Conservation (phyloP, 2,329 filamentous ascomycete genomes). For the Dactylonectria macrodidyma region DNA sequence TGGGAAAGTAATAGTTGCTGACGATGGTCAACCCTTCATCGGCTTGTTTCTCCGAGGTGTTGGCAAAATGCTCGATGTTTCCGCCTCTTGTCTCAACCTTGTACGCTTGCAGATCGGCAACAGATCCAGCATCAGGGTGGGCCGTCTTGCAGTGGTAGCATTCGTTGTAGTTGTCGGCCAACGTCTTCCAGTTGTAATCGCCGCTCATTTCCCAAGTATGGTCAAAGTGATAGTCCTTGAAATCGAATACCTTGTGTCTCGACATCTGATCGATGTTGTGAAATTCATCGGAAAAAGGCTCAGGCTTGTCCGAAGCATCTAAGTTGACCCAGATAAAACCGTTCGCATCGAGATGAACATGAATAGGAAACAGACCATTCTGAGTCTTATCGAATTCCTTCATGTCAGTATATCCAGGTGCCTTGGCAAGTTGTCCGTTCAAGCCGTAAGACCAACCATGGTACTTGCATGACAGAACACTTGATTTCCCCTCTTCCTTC, state of each 20-base stretch:
- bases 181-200: constrained; percentile 71
- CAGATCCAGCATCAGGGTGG: constrained; percentile 13
- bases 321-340: constrained; percentile 73
- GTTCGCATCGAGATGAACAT: constrained; percentile 65
- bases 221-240: constrained; percentile 68
- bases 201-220: constrained; percentile 69
- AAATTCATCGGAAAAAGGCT: constrained; percentile 67
- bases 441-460: constrained; percentile 74
- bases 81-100: constrained; percentile 31
- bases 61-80: constrained; percentile 36
- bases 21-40: constrained; percentile 30
- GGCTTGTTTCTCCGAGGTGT: constrained; percentile 14
- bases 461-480: constrained; percentile 71
- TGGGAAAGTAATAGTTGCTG: constrained; percentile 44
- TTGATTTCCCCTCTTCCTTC: constrained; percentile 63
- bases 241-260: constrained; percentile 60
- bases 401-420: constrained; percentile 70
- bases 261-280: constrained; percentile 59
- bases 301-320: constrained; percentile 59
- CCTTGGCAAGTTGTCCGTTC: constrained; percentile 70
- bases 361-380: constrained; percentile 68
- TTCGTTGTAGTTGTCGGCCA: constrained; percentile 76
- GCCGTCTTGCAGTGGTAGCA: constrained; percentile 57
- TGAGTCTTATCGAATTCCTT: constrained; percentile 67
- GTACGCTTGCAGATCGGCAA: constrained; percentile 24